Evolutionary conservation across 176 grass and related monocot genomes (phyloP), one percentile per base, ranked within the genome.

Genomic region (Rhynchospora pubera): DNA sequence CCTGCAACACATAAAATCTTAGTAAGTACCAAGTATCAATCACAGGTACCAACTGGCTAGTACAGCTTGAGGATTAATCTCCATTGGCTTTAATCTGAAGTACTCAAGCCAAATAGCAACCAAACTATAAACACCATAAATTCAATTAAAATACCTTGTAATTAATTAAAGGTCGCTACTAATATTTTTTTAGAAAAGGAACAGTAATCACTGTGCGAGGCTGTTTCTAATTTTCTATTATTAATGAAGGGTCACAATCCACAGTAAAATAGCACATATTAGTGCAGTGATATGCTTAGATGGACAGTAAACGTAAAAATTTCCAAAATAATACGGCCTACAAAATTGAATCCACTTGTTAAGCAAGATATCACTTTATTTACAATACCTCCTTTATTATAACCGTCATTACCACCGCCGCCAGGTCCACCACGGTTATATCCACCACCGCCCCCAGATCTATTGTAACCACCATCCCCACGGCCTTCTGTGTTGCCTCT

Each of bases 391-490:
- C 78, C 83, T 79, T 64, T 81, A 53, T 80, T 84, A 79, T 52
- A 78, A 51, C 76, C 81, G 68, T 83, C 89, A 78, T 81, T 66
- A 28, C 87, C 87, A 56, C 89, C 83, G 70, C 84, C 85, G 30
- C 52, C 77, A 65, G 72, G 72, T 18, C 84, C 90, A 83, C 89
- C 89, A 59, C 76, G 88, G 65, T 86, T 91, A 60, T 89, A 86
- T n/a, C 89, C 87, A 57, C 82, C 77, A n/a, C 87, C 89, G 9
- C 90, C 91, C 52, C 80, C 80, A 23, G 89, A 89, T 73, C 86
- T 85, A 64, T 85, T 88, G 50, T 91, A 91, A 6, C 88, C 86
- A 85, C 88, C 82, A 42, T 92, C 86, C 0, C 91, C 84, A 4
- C 84, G 86, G 2, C 88, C 82, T 44, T 83, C 87, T 55, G 48